Conservation (phyloP, 2,329 filamentous ascomycete genomes). For the Akanthomyces lecanii region DNA sequence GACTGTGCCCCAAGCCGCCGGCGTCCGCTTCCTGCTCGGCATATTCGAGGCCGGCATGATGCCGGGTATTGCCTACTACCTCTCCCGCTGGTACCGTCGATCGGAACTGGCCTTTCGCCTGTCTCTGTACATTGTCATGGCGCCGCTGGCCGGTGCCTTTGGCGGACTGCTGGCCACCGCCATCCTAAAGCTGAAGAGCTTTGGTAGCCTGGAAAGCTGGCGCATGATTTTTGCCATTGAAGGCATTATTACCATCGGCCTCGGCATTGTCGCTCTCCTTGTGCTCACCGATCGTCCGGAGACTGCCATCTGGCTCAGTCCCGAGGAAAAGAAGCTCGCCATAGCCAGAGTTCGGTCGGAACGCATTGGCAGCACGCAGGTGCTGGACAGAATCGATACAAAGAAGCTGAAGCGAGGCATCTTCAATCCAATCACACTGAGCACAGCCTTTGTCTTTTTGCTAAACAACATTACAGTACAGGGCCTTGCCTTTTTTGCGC, state of each 20-base stretch:
- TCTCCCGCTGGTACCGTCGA: conserved; percentile 68
- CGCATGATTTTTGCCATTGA: conserved; percentile 69
- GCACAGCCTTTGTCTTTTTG: conserved; percentile 55
- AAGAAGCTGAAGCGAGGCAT: conserved; percentile 59
- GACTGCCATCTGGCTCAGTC: conserved; percentile 61
- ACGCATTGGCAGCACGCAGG: conserved; percentile 56
- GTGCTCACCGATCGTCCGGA: conserved; percentile 66
- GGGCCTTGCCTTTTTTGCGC: conserved; percentile 64
- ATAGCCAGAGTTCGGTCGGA: conserved; percentile 65
- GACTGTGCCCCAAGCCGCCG: conserved; percentile 46
- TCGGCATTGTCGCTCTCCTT: conserved; percentile 58
- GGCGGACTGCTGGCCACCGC: conserved; percentile 62
- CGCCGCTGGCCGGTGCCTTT: conserved; percentile 66
- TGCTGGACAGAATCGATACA: conserved; percentile 59
- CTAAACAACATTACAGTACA: conserved; percentile 68
- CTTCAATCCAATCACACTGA: conserved; percentile 57
- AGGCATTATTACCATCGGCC: conserved; percentile 52
- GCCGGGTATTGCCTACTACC: conserved; percentile 70
- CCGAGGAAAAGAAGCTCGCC: conserved; percentile 63
- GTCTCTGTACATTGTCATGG: conserved; percentile 66
- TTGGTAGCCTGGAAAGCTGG: conserved; percentile 56
- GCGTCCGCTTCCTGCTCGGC: conserved; percentile 63
- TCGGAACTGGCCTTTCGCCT: conserved; percentile 64
- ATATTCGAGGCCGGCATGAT: conserved; percentile 71
- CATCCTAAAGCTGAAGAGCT: conserved; percentile 57